Base-by-base conservation (phyloP, 805 yeast species). In the Nakazawaea populi region DNA sequence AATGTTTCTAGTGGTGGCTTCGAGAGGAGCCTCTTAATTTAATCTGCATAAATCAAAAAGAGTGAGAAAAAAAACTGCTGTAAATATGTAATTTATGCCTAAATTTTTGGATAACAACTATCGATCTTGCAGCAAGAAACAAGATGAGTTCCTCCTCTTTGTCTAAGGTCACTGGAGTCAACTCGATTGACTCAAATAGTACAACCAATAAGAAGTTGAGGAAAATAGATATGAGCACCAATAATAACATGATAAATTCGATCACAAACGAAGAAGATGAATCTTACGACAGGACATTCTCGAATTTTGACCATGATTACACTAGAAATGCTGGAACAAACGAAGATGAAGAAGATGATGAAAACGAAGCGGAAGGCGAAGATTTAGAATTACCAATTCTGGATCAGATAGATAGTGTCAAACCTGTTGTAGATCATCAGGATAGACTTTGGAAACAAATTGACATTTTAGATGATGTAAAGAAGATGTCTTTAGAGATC, bases 381-480 rank as follows among this genome's bases (percentile, higher is more conserved):
- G 46, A 30, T 30, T 38, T 31, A 37, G 49, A 40, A 28, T 10
- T 43, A 14, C 42, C 41, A 36, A 60, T 71, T 4, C 54, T 65
- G 14, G 88, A 83, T 60, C 71, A 71, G 54, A 64, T 82, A 3
- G 78, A 83, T 8, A 69, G 79, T 4, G 77, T 82, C 0, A 67
- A 71, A 47, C 88, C 89, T 6, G 71, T 74, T 45, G 83, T 80
- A 24, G 83, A 87, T 49, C 71, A 79, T 54, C 90, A 83, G 67
- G 96, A 88, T 65, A 76, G 77, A 59, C 72, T 88, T 44, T 91
- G 96, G 96, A 83, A 92, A 6, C 95, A 89, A 57, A 83, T 90
- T 46, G 96, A 87, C 59, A 85, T 87, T 0, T 72, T 92, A 55
- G 91, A 89, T 56, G 96, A 88, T 55, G 94, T 89, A 6, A 77